These are phyloP conservation scores for Coniochaeta sp. DNA, from an alignment of 2,329 filamentous ascomycete genomes.

Conservation along the genomic window DNA sequence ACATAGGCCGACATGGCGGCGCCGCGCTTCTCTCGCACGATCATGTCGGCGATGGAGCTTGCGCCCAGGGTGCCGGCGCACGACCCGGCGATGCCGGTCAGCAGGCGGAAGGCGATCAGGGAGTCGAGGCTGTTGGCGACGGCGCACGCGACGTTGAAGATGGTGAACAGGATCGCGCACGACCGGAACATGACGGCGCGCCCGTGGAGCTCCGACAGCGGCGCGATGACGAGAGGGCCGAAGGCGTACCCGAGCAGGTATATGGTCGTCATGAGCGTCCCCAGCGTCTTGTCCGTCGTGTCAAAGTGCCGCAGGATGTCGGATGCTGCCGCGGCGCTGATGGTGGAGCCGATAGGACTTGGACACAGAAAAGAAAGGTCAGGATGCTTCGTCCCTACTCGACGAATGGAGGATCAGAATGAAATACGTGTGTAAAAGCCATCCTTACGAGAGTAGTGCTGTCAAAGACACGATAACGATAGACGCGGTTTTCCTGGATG, in stretches of 20 bases:
- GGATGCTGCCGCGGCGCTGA: no score
- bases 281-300: no score
- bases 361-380: no score
- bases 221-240: constrained; percentile 39
- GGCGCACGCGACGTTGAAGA: constrained; percentile 56
- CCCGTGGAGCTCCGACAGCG: constrained; percentile 40
- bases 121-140: constrained; percentile 43
- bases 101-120: constrained; percentile 38
- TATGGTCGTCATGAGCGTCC: no score
- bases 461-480: no score
- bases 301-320: no score
- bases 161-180: constrained; percentile 43
- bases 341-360: no score
- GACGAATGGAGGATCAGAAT: no score
- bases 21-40: constrained; percentile 37
- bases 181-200: constrained; percentile 26
- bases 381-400: no score
- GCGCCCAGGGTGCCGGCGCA: constrained; percentile 39
- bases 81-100: constrained; percentile 35
- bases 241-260: constrained; percentile 45
- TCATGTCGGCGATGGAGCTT: constrained; percentile 42
- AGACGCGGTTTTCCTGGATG: no score
- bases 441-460: constrained; percentile 45
- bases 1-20: constrained; percentile 38
- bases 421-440: constrained; percentile 44